Evolutionary conservation across 352 stramenopile genomes (phyloP).

Genomic region (Pythium dissotocum): DNA sequence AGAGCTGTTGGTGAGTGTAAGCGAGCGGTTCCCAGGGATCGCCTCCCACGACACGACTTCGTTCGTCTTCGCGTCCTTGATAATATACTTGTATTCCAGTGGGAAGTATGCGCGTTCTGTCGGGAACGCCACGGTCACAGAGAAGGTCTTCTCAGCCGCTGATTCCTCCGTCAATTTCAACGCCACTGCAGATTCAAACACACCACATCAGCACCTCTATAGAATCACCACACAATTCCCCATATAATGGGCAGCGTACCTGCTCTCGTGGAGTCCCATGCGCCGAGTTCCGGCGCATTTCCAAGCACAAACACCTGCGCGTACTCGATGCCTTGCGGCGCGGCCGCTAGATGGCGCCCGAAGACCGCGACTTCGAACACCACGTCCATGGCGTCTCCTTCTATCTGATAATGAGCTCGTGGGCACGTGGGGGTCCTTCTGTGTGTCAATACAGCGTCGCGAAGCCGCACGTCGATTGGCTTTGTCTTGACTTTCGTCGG

Average conservation of each 20-base stretch:
- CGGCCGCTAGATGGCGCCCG: slow-evolving; percentile 17
- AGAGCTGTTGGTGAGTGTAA: slow-evolving; percentile 38
- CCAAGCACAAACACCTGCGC: slow-evolving; percentile 55
- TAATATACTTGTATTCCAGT: slow-evolving; percentile 82
- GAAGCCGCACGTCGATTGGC: not conserved
- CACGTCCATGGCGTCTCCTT: slow-evolving; percentile 16
- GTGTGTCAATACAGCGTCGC: slow-evolving; percentile 4
- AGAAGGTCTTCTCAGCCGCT: slow-evolving; percentile 42
- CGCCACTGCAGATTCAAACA: slow-evolving; percentile 34
- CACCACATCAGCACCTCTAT: not conserved
- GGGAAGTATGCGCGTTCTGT: slow-evolving; percentile 23
- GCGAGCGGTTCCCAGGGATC: slow-evolving; percentile 65
- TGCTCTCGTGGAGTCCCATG: slow-evolving; percentile 58
- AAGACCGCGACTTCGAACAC: slow-evolving; percentile 27
- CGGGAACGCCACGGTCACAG: slow-evolving; percentile 35
- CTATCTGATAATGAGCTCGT: not conserved
- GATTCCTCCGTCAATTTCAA: slow-evolving; percentile 38
- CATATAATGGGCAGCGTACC: slow-evolving; percentile 27
- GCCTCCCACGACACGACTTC: slow-evolving; percentile 72
- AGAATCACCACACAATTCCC: not conserved
- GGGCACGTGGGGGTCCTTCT: not conserved
- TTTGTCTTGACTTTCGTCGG: not conserved
- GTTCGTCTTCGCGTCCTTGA: slow-evolving; percentile 38
- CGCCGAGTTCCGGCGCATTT: slow-evolving; percentile 50
- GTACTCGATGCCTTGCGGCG: slow-evolving; percentile 17